Evolutionary conservation across 371 early-diverging fungal species (phyloP), one percentile per base, ranked within the genome.

Genomic region (Haplosporangium sp.): DNA sequence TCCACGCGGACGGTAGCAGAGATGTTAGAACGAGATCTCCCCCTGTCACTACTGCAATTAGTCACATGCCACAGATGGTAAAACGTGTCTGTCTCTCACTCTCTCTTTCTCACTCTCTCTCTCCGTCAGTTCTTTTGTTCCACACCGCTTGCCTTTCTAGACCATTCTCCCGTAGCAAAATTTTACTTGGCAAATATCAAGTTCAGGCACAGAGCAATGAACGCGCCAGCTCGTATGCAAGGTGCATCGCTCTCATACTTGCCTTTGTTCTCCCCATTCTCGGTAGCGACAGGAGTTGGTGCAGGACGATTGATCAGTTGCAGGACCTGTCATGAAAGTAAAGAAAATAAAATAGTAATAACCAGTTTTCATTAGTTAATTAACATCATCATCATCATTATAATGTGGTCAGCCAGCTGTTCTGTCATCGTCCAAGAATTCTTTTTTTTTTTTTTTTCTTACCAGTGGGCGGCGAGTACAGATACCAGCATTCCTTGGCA

Each of bases 401-500:
- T 42, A 38, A 23, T 23, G 29, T 11, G 16, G 56, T 42, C 13
- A 16, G 54, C 14, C 18, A 41, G n/a, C n/a, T n/a, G n/a, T n/a
- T n/a, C n/a, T n/a, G n/a, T n/a, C n/a, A n/a, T n/a, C n/a, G n/a
- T n/a, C n/a, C n/a, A n/a, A n/a, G n/a, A n/a, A n/a, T n/a, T n/a
- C n/a, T n/a, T n/a, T n/a, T n/a, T n/a, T n/a, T 18, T n/a, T n/a
- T n/a, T n/a, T n/a, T n/a, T n/a, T n/a, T n/a, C 52, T 74, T 90
- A 93, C 94, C 81, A 99, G 85, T 37, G 98, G 96, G 52, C 98
- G 89, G 62, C 99, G 92, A 37, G 98, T 98, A 21, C 98, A 95
- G 82, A 96, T 97, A 58, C 98, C 95, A 58, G 95, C 91, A 62
- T 99, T 99, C 54, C 99, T 86, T 20, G 99, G 99, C 64, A 99